A percentile compares a stretch with the other conserved stretches of the same genome.
phyloP scores from a whole-genome alignment of 768 basidiomycete species.

The Hemileccinum impolitum region DNA sequence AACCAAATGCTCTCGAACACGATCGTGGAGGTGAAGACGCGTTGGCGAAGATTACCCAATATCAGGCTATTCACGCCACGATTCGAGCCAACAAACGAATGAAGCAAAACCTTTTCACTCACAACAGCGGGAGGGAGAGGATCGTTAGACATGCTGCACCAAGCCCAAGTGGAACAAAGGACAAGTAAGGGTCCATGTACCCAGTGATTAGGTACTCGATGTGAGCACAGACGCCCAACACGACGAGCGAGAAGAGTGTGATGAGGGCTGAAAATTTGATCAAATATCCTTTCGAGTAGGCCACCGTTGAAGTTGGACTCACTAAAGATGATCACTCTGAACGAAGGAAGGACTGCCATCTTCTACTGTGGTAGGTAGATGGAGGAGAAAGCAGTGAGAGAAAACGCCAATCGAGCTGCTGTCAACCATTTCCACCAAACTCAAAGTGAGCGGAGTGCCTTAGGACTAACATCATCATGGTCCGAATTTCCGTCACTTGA shows the following conservation, averaged over 20 bases:
- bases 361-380: background rate
- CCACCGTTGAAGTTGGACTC: slow-evolving; percentile 3
- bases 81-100: background rate
- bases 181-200: background rate
- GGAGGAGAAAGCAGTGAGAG: background rate
- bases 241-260: slow-evolving; percentile 14
- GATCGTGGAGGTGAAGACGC: slow-evolving; percentile 20
- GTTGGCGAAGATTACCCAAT: slow-evolving; percentile 6
- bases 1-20: slow-evolving; percentile 27
- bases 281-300: background rate
- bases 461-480: too few relatives aligned
- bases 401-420: background rate
- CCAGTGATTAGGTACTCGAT: slow-evolving; percentile 13
- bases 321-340: slow-evolving; percentile 24
- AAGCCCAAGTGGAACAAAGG: slow-evolving; percentile 20
- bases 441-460: too few relatives aligned
- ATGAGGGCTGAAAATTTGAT: slow-evolving; percentile 10
- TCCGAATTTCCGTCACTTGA: too few relatives aligned
- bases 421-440: background rate
- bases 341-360: slow-evolving; percentile 25
- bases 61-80: slow-evolving; percentile 12
- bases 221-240: slow-evolving; percentile 23
- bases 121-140: slow-evolving; percentile 25
- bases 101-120: slow-evolving; percentile 1
- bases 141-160: slow-evolving; percentile 13